A percentile compares a stretch with the other conserved stretches of the same genome.
These are phyloP conservation scores for Arthrobotrys pseudoclavata DNA, from an alignment of 2,329 filamentous ascomycete species.

Conservation along the genomic window DNA sequence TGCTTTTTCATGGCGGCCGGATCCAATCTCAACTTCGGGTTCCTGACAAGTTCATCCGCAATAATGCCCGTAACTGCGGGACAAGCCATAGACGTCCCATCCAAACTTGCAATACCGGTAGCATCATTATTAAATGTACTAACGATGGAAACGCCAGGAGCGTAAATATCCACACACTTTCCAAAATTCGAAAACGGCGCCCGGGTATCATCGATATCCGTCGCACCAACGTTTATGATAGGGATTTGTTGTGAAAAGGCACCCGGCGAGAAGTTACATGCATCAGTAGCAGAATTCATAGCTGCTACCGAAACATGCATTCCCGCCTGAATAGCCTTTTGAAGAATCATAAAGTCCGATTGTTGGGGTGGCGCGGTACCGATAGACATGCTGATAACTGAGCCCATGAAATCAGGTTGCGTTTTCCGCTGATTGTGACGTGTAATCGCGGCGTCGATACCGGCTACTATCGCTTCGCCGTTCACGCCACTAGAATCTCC, in stretches of 20 bases:
- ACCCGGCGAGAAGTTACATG: conserved; percentile 65
- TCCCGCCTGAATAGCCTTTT: conserved; percentile 64
- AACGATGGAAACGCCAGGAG: conserved; percentile 71
- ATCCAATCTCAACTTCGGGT: conserved; percentile 56
- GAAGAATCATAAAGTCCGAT: conserved; percentile 36
- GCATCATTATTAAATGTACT: conserved; percentile 70
- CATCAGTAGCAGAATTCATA: conserved; percentile 65
- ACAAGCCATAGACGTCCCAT: conserved; percentile 70
- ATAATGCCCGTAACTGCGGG: conserved; percentile 65
- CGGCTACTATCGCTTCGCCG: conserved; percentile 65
- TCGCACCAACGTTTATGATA: conserved; percentile 67
- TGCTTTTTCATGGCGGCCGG: conserved; percentile 60
- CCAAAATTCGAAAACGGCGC: conserved; percentile 68
- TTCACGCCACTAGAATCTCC: conserved; percentile 65
- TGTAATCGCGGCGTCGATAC: conserved; percentile 67
- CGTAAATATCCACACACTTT: conserved; percentile 72
- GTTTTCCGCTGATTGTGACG: conserved; percentile 68
- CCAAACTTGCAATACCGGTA: conserved; percentile 68
- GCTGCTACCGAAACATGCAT: conserved; percentile 67
- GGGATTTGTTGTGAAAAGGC: conserved; percentile 66
- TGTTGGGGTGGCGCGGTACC: conserved; percentile 66
- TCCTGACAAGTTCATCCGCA: conserved; percentile 60
- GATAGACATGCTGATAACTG: conserved; percentile 73
- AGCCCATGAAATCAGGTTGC: conserved; percentile 64
- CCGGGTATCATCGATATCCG: conserved; percentile 64